Conservation (phyloP, 2,329 filamentous ascomycete genomes). For the Fusarium sp. region DNA sequence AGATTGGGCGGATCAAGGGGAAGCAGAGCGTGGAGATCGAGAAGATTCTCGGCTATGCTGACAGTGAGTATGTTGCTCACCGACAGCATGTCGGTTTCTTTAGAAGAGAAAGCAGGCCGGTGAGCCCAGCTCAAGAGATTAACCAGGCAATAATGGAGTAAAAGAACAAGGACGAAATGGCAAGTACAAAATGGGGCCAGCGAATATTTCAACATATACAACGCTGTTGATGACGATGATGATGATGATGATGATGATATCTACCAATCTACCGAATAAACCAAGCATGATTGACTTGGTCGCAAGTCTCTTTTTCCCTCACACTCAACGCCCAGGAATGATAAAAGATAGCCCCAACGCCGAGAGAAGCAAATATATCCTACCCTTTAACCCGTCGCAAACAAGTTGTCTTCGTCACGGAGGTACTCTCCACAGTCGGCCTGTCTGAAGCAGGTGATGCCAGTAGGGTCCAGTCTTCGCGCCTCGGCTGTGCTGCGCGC, state of each 20-base stretch:
- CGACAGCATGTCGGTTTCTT: slow-evolving; percentile 89
- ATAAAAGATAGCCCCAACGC: slow-evolving; percentile 44
- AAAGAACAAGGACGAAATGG: background rate
- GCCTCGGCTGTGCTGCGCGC: slow-evolving; percentile 88
- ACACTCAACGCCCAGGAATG: slow-evolving; percentile 40
- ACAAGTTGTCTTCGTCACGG: slow-evolving; percentile 79
- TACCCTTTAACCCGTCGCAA: slow-evolving; percentile 60
- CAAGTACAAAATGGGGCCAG: slow-evolving; percentile 32
- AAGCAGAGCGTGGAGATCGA: slow-evolving; percentile 84
- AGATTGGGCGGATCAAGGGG: slow-evolving; percentile 87
- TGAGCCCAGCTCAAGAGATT: slow-evolving; percentile 56
- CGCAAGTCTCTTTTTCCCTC: slow-evolving; percentile 30
- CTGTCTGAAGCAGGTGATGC: slow-evolving; percentile 88
- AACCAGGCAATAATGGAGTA: slow-evolving; percentile 38
- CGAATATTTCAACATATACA: slow-evolving; percentile 39
- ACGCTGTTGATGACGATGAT: slow-evolving; percentile 34
- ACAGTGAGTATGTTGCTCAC: slow-evolving; percentile 92
- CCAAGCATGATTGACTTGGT: slow-evolving; percentile 34
- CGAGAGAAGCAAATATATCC: slow-evolving; percentile 26
- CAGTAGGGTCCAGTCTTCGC: slow-evolving; percentile 87
- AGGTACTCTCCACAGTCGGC: slow-evolving; percentile 95
- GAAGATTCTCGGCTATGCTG: slow-evolving; percentile 85
- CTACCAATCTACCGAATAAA: slow-evolving; percentile 38
- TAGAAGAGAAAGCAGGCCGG: slow-evolving; percentile 63
- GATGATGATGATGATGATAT: slow-evolving; percentile 34